Percentiles rank a stretch among this genome's conserved stretches.
phyloP scores from a whole-genome alignment of 345 rosid species.

The Eucalyptus polyanthemos region DNA sequence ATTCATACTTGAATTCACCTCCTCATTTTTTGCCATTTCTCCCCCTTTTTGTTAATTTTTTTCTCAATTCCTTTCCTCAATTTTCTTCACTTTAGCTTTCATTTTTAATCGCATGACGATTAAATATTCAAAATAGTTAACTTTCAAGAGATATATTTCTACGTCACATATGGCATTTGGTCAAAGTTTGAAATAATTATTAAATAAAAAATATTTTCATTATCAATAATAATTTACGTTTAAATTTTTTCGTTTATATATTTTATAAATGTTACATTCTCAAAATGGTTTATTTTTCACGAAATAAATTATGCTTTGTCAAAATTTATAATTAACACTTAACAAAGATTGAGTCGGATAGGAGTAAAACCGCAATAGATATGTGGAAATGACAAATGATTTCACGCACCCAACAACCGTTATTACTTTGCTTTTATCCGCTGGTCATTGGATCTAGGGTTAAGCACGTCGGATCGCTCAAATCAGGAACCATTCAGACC shows the following conservation, averaged over 20 bases:
- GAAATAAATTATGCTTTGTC: fast-evolving
- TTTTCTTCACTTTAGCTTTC: fast-evolving
- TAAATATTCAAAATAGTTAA: fast-evolving
- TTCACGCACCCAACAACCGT: fast-evolving
- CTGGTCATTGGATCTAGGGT: too few relatives aligned
- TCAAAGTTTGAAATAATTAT: too few relatives aligned
- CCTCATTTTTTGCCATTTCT: too few relatives aligned
- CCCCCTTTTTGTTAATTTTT: too few relatives aligned
- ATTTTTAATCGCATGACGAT: too few relatives aligned
- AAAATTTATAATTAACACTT: too few relatives aligned
- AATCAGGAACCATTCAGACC: fast-evolving
- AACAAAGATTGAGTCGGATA: fast-evolving
- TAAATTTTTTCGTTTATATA: fast-evolving
- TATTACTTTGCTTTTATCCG: too few relatives aligned
- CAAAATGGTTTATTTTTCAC: fast-evolving
- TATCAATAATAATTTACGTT: fast-evolving
- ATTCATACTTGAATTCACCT: fast-evolving
- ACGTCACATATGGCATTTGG: fast-evolving
- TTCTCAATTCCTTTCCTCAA: too few relatives aligned
- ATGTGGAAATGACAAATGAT: too few relatives aligned
- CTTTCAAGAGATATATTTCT: too few relatives aligned
- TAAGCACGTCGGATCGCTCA: fast-evolving
- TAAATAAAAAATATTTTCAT: too few relatives aligned
- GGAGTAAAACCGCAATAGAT: fast-evolving
- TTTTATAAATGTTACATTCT: too few relatives aligned